Conservation (phyloP, 2,329 filamentous ascomycete genomes). For the Onygenales sp. region DNA sequence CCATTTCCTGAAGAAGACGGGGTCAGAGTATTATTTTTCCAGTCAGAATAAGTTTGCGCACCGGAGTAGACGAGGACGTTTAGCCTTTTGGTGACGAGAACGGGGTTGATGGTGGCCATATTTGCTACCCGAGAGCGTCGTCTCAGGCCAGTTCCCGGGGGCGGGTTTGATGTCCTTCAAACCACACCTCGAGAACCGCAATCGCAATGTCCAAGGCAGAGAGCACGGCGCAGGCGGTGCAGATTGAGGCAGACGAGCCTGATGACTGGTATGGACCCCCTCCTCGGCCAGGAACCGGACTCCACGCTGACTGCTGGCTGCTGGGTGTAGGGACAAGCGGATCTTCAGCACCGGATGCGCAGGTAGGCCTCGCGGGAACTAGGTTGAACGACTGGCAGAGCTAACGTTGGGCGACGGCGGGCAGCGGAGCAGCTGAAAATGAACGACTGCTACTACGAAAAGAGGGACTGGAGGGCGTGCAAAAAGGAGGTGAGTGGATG, state of each 20-base stretch:
- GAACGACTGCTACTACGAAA: conserved; percentile 93
- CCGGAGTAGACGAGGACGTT: conserved; percentile 93
- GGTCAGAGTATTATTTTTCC: conserved; percentile 21
- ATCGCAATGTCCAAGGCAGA: conserved; percentile 50
- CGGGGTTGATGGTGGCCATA: conserved; percentile 26
- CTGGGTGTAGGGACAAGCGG: conserved; percentile 70
- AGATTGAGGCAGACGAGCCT: conserved; percentile 61
- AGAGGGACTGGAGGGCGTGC: conserved; percentile 90
- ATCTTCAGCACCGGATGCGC: conserved; percentile 95
- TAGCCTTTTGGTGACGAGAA: conserved; percentile 58
- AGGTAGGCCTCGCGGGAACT: conserved; percentile 43
- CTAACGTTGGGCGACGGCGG: neutral
- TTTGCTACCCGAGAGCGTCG: neutral
- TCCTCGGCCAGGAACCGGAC: neutral
- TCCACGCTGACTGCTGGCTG: neutral
- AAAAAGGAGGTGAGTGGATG: conserved; percentile 64
- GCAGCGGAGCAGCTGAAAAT: conserved; percentile 78
- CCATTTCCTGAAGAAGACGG: conserved; percentile 56
- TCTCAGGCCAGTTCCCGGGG: neutral
- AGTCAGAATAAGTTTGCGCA: conserved; percentile 33
- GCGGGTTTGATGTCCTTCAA: conserved; percentile 1
- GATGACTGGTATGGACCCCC: conserved; percentile 72
- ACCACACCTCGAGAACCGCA: neutral
- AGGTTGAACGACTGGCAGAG: neutral
- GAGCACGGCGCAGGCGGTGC: conserved; percentile 25